These are phyloP conservation scores for Kokia cookei DNA, from an alignment of 441 rosid genomes.

Conservation along the genomic window DNA sequence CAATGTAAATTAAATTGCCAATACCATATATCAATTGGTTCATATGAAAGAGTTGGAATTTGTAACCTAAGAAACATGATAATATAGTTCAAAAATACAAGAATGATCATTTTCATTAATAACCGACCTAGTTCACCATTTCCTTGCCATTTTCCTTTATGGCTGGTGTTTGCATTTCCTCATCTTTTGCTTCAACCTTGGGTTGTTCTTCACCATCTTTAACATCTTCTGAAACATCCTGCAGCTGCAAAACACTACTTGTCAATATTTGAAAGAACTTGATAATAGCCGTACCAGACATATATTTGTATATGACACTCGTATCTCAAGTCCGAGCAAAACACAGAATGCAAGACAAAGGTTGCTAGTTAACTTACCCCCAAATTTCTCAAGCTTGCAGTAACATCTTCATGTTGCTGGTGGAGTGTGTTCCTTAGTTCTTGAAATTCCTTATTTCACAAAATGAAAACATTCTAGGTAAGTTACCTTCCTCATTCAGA, in stretches of 20 bases:
- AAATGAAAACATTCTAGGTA: not conserved
- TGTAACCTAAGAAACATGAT: not conserved
- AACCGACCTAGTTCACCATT: not conserved
- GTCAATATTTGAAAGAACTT: too few species aligned
- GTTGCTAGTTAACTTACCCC: not conserved
- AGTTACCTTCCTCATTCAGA: not conserved
- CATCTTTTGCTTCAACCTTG: constrained; percentile 5
- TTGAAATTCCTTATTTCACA: constrained; percentile 32
- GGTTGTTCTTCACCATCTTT: constrained; percentile 4
- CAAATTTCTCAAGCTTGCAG: constrained; percentile 12
- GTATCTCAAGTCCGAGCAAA: not conserved
- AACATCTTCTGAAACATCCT: not conserved
- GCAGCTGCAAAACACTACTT: constrained; percentile 1
- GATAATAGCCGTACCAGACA: too few species aligned
- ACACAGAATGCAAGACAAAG: not conserved
- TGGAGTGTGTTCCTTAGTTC: constrained; percentile 15
- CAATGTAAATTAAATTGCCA: not conserved
- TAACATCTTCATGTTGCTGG: constrained; percentile 18
- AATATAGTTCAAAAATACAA: not conserved
- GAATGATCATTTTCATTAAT: constrained; percentile 17
- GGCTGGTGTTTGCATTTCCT: not conserved
- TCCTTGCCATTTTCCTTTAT: constrained; percentile 1
- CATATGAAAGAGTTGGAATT: not conserved
- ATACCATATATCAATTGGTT: not conserved
- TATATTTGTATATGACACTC: not conserved